These are phyloP conservation scores for Leccinum pellstonianum DNA, from an alignment of 768 basidiomycete species.

Conservation along the genomic window DNA sequence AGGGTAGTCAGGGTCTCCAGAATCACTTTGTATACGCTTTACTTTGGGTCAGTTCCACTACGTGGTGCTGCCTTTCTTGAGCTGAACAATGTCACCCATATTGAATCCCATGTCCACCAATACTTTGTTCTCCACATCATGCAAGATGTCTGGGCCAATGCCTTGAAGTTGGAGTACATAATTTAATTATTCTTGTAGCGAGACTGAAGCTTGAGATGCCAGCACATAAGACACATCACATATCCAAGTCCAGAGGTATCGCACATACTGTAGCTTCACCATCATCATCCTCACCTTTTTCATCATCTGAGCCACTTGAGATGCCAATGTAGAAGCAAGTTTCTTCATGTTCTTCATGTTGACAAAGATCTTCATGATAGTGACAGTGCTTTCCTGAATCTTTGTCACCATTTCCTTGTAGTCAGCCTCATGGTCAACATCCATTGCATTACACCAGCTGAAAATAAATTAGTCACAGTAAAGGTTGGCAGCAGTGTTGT, in stretches of 20 bases:
- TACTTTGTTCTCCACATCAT: neutral
- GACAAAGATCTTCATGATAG: slow-evolving; percentile 2
- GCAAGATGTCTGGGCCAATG: neutral
- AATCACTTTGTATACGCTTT: neutral
- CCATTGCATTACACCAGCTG: neutral
- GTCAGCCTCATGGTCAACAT: slow-evolving; percentile 10
- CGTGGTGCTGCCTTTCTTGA: slow-evolving; percentile 3
- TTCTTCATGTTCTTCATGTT: slow-evolving; percentile 6
- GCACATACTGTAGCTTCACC: too few relatives aligned
- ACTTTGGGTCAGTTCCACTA: slow-evolving; percentile 2
- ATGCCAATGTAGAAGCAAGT: neutral
- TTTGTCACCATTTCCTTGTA: slow-evolving; percentile 20
- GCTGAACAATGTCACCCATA: neutral
- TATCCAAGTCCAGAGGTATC: too few relatives aligned
- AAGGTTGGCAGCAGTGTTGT: too few relatives aligned
- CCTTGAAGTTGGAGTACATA: neutral
- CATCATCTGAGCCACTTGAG: neutral
- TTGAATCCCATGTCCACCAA: neutral
- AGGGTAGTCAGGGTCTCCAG: neutral
- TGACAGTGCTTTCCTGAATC: neutral
- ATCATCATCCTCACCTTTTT: too few relatives aligned
- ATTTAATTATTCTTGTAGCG: too few relatives aligned
- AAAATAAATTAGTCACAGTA: too few relatives aligned
- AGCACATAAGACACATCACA: too few relatives aligned
- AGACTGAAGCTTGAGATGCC: too few relatives aligned